Base-by-base conservation (phyloP, 1,284 basidiomycete species). In the Peniophora sp. region DNA sequence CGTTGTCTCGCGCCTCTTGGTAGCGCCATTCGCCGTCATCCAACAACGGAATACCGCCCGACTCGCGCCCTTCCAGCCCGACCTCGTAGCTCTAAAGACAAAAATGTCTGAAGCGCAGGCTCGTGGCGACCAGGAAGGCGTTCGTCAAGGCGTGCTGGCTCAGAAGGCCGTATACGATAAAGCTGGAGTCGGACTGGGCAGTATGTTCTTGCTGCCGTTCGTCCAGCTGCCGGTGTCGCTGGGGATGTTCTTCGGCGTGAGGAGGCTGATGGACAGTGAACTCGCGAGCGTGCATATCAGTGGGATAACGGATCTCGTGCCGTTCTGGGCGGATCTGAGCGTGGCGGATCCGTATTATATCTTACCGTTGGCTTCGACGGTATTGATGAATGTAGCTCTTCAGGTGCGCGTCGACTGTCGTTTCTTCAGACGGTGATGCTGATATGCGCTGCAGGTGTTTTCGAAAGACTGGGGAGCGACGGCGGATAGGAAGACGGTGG, bases 211-310 rank as follows among this genome's bases (percentile, higher is more conserved):
- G 11, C 72, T 79, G 47, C 83, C 86, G 6, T 63, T 92, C 50
- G 59, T 85, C 2, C 92, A 97, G 64, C 68, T 93, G 41, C 84
- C 92, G 0, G 72, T 94, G 46, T 89, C 91, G 56, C 70, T 97
- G 47, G 83, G 85, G 24, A 75, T 93, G 71, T 99, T 97, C 77
- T 85, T 94, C 57, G 92, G 83, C 14, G 66, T 97, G 46, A 81
- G 83, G 63, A 71, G 71, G 36, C 77, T 98, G 70, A 87, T 86
- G 52, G 71, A 75, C 47, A 66, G 84, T 22, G 90, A 89, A 0
- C 63, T 96, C 25, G 73, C 77, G 44, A 87, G 89, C 64, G 68
- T 98, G 58, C 77, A 81, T 58, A 71, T 81, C 55, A 94, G 92
- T 53, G 94, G 95, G 1, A 41, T 41, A 6, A 20, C n/a, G n/a